Evolutionary conservation across 192 early-diverging fungal species (phyloP).

Genomic region (Coemansia nantahalensis): DNA sequence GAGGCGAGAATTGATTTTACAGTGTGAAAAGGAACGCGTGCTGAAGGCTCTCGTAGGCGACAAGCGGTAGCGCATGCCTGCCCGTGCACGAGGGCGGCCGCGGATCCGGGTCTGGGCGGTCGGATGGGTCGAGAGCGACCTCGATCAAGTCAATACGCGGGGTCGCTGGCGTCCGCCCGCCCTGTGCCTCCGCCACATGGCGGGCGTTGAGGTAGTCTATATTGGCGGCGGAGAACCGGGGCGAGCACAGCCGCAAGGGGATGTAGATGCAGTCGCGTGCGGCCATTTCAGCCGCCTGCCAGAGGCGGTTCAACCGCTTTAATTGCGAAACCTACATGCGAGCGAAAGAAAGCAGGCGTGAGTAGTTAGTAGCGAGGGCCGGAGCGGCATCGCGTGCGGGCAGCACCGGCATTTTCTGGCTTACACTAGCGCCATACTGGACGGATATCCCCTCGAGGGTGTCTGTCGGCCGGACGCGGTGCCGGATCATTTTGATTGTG

Average conservation of each 20-base stretch:
- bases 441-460: constrained; percentile 40
- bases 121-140: constrained; percentile 21
- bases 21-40: constrained; percentile 30
- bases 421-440: constrained; percentile 36
- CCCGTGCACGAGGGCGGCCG: background rate
- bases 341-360: too few species aligned
- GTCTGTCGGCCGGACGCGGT: constrained; percentile 15
- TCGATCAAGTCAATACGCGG: constrained; percentile 31
- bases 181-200: constrained; percentile 3
- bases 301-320: constrained; percentile 47
- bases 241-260: constrained; percentile 41
- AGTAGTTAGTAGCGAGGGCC: too few species aligned
- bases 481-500: constrained; percentile 45
- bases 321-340: constrained; percentile 30
- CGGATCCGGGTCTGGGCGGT: background rate
- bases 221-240: constrained; percentile 20
- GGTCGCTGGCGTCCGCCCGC: background rate
- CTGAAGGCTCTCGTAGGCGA: constrained; percentile 36
- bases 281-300: constrained; percentile 40
- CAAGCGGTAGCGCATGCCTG: constrained; percentile 27
- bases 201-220: constrained; percentile 24
- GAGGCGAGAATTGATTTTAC: too few species aligned
- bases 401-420: background rate
- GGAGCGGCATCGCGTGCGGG: too few species aligned
- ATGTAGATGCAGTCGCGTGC: constrained; percentile 38